Conservation (phyloP, 2,329 filamentous ascomycete species). For the Diaporthe batatas region DNA sequence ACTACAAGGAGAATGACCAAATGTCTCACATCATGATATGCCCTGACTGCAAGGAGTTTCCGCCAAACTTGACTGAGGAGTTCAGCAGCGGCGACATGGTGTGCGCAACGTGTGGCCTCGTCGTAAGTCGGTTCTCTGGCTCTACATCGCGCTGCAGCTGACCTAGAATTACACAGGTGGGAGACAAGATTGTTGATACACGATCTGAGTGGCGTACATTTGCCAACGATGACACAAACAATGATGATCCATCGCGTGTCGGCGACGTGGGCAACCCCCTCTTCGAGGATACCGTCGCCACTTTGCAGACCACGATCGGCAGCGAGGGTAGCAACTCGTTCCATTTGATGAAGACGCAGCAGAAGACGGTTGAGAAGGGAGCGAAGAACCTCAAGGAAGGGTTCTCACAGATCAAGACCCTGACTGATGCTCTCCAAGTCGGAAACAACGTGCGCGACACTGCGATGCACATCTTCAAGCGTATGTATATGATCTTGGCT, state of each 20-base stretch:
- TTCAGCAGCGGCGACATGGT: conserved; percentile 94
- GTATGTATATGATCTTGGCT: conserved; percentile 29
- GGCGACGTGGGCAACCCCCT: conserved; percentile 93
- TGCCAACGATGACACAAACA: conserved; percentile 96
- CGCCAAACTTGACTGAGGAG: conserved; percentile 94
- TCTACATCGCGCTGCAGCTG: neutral
- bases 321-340: conserved; percentile 80
- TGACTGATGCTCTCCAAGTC: conserved; percentile 88
- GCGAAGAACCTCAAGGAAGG: conserved; percentile 70
- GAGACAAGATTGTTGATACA: conserved; percentile 92
- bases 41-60: conserved; percentile 89
- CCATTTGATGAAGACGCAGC: conserved; percentile 86
- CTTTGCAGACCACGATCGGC: conserved; percentile 88
- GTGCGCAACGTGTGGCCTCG: conserved; percentile 90
- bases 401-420: conserved; percentile 88
- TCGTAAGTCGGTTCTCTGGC: conserved; percentile 56
- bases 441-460: conserved; percentile 86
- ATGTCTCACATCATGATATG: conserved; percentile 89
- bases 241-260: conserved; percentile 97
- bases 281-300: conserved; percentile 77
- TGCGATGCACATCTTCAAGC: conserved; percentile 95
- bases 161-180: conserved; percentile 58
- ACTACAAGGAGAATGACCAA: conserved; percentile 77
- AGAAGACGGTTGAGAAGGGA: conserved; percentile 57
- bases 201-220: conserved; percentile 99